Conservation (phyloP, 1,284 basidiomycete genomes). For the Termitomyces sp. region DNA sequence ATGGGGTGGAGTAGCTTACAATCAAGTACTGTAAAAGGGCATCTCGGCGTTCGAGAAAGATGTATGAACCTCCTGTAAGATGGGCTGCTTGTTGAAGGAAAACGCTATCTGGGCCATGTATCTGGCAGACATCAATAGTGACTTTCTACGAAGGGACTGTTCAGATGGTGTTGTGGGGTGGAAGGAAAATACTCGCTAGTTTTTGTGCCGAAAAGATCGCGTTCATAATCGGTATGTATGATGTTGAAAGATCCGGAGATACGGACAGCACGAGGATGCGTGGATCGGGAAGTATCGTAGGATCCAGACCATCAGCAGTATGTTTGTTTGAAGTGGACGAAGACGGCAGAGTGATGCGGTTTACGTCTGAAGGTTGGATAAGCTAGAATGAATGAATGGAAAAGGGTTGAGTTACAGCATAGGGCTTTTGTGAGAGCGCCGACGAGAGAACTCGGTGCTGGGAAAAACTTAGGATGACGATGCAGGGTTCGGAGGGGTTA, state of each 20-base stretch:
- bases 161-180: slow-evolving; percentile 3
- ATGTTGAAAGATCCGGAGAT: slow-evolving; percentile 81
- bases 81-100: slow-evolving; percentile 98
- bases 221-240: slow-evolving; percentile 98
- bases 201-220: slow-evolving; percentile 99
- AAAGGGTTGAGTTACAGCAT: slow-evolving; percentile 60
- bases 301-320: slow-evolving; percentile 29
- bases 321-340: slow-evolving; percentile 29
- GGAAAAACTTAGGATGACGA: slow-evolving; percentile 9
- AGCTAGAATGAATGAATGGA: slow-evolving; percentile 2
- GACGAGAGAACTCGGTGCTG: slow-evolving; percentile 73
- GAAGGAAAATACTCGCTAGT: slow-evolving; percentile 48
- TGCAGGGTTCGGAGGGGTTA: slow-evolving; percentile 5
- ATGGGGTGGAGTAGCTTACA: slow-evolving; percentile 38
- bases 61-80: slow-evolving; percentile 92
- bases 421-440: slow-evolving; percentile 85
- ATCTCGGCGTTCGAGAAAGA: slow-evolving; percentile 75
- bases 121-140: slow-evolving; percentile 92
- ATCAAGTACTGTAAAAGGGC: slow-evolving; percentile 86
- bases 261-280: slow-evolving; percentile 90
- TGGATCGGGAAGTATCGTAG: slow-evolving; percentile 58
- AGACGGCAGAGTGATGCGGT: slow-evolving; percentile 57
- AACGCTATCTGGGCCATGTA: slow-evolving; percentile 86
- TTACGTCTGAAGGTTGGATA: slow-evolving; percentile 62
- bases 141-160: slow-evolving; percentile 62